These are phyloP conservation scores for Dentipellis sp. DNA, from an alignment of 768 basidiomycete genomes.

Conservation along the genomic window DNA sequence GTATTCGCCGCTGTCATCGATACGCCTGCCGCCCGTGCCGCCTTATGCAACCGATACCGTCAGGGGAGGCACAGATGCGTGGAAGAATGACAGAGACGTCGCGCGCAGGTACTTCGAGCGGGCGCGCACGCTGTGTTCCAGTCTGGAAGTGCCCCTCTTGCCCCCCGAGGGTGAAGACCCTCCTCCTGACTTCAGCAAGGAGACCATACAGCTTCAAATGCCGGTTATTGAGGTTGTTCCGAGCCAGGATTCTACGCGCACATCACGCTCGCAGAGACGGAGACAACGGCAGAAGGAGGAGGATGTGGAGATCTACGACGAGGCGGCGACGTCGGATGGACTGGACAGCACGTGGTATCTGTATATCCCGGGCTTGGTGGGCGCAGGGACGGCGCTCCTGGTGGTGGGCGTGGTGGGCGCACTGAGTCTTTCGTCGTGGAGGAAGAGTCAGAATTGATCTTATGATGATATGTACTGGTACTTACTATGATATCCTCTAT, in stretches of 20 bases:
- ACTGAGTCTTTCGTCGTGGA: slow-evolving; percentile 54
- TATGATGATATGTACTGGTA: not conserved
- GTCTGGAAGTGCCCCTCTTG: slow-evolving; percentile 60
- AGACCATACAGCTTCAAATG: slow-evolving; percentile 48
- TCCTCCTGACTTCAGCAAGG: slow-evolving; percentile 16
- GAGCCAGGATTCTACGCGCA: slow-evolving; percentile 14
- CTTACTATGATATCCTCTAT: not conserved
- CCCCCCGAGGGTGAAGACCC: slow-evolving; percentile 32
- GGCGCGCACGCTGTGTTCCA: slow-evolving; percentile 49
- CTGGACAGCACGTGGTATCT: slow-evolving; percentile 73
- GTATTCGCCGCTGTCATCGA: slow-evolving; percentile 68
- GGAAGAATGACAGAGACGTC: slow-evolving; percentile 65
- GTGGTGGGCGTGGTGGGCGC: slow-evolving; percentile 75
- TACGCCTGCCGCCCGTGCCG: slow-evolving; percentile 45
- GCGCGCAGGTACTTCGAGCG: slow-evolving; percentile 68
- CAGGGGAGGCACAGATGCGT: slow-evolving; percentile 50
- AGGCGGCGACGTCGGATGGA: slow-evolving; percentile 46
- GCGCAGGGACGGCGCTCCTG: slow-evolving; percentile 75
- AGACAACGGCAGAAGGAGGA: slow-evolving; percentile 10
- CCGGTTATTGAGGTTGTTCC: slow-evolving; percentile 46
- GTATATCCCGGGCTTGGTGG: slow-evolving; percentile 70
- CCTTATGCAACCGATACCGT: slow-evolving; percentile 5
- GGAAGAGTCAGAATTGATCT: slow-evolving; percentile 22
- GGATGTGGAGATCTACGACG: slow-evolving; percentile 4
- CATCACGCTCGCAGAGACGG: slow-evolving; percentile 13